Base-by-base conservation (phyloP, 345 rosid species). In the Punica granatum region DNA sequence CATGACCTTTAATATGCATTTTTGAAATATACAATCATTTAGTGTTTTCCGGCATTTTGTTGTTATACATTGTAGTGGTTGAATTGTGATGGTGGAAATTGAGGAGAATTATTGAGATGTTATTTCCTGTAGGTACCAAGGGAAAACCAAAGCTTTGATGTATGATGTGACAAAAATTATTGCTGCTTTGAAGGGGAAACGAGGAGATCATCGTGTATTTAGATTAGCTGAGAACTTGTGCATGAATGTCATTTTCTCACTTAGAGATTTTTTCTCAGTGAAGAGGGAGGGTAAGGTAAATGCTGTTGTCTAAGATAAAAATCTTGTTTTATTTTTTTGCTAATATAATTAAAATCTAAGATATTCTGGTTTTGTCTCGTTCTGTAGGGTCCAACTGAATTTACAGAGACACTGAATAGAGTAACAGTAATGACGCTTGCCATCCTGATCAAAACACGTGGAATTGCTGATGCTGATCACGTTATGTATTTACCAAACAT, bases 381-480 rank as follows among this genome's bases (percentile, higher is more conserved):
- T 77, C 75, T 81, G 75, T 84, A 91, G 98, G 98, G 99, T 44
- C 95, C 99, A 43, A 92, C 90, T 65, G 99, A 94, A 69, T 94
- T 94, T 85, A 94, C 99, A 32, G 98, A 94, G 81, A 91, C 99
- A 64, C 73, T 94, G 78, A 94, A 94, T 71, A 88, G 99, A 67
- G 73, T 88, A 73, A 91, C 92, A 25, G 70, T 94, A 72, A 82
- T 91, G 65, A 91, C 92, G 73, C 97, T 94, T 66, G 96, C 98
- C 70, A 89, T 94, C 79, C 82, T 91, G 42, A 86, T 91, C 67
- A 94, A 91, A 81, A 94, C 99, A 56, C 93, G 99, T 36, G 99
- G 99, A 73, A 89, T 91, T 70, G 89, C 99, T 7, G 98, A 94
- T 80, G 95, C 99, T 75, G 99, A 94, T 75, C 98, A 94, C 76